Conservation (phyloP, 257 asterid genomes). For the Apocynum venetum region DNA sequence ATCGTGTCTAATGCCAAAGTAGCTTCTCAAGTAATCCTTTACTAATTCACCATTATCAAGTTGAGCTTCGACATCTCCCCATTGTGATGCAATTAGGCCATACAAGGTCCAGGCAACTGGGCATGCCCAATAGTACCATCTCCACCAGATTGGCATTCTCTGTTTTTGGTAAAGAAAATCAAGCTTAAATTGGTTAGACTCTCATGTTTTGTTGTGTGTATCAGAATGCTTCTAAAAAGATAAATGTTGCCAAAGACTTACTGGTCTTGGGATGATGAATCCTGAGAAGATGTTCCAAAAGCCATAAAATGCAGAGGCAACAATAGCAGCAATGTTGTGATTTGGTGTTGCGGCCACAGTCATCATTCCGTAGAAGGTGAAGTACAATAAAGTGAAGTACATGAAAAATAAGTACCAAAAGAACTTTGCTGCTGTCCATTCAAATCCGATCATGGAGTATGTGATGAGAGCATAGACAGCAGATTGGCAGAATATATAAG, state of each 20-base stretch:
- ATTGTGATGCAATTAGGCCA: conserved; percentile 58
- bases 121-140: conserved; percentile 77
- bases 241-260: conserved; percentile 28
- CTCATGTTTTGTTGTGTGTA: conserved; percentile 5
- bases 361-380: conserved; percentile 76
- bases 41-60: conserved; percentile 25
- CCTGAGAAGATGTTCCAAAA: conserved; percentile 76
- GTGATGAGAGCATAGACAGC: conserved; percentile 45
- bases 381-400: conserved; percentile 59
- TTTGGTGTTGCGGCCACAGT: conserved; percentile 70
- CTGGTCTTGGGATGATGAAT: conserved; percentile 65
- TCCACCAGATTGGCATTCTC: conserved; percentile 81
- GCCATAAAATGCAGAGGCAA: conserved; percentile 39
- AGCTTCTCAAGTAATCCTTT: conserved; percentile 32
- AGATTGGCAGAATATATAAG: conserved; percentile 52
- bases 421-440: conserved; percentile 59
- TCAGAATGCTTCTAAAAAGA: background rate
- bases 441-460: conserved; percentile 63
- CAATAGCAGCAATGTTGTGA: conserved; percentile 53
- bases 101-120: conserved; percentile 65
- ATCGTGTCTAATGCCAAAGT: conserved; percentile 44
- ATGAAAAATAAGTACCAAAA: conserved; percentile 64
- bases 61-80: conserved; percentile 38
- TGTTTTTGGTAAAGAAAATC: conserved; percentile 13
- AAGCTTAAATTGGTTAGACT: background rate